A percentile compares a stretch with the other conserved stretches of the same genome.
These are phyloP conservation scores for Xanthoparmelia taractica DNA, from an alignment of 495 filamentous ascomycete species.

Conservation along the genomic window DNA sequence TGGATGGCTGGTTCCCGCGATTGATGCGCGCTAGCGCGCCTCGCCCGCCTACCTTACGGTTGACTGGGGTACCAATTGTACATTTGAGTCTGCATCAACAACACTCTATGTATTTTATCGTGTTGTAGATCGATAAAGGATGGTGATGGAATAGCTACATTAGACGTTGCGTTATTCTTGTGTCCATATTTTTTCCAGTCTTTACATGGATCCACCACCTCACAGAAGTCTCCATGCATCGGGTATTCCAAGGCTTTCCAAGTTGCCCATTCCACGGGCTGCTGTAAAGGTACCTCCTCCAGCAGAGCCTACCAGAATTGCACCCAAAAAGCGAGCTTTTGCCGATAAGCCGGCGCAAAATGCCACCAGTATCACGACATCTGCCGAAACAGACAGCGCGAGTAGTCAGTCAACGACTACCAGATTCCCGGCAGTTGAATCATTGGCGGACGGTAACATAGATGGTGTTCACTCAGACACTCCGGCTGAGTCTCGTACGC, in stretches of 20 bases:
- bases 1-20: conserved; percentile 10
- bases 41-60: conserved; percentile 7
- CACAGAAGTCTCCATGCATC: conserved; percentile 18
- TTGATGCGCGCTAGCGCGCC: conserved; percentile 6
- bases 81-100: not conserved
- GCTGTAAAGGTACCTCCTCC: conserved; percentile 12
- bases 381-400: not conserved
- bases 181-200: not conserved
- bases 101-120: not conserved
- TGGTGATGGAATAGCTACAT: not conserved
- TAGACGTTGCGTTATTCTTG: not conserved
- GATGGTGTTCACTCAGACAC: not conserved
- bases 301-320: conserved; percentile 14
- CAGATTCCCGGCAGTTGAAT: too few species aligned
- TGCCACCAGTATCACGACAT: not conserved
- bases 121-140: not conserved
- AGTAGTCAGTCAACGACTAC: not conserved
- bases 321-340: not conserved
- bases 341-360: not conserved
- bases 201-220: conserved; percentile 12
- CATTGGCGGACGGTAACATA: not conserved
- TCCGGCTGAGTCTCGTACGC: not conserved
- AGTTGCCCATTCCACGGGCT: conserved; percentile 31
- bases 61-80: conserved; percentile 12
- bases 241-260: conserved; percentile 34